These are phyloP conservation scores for Stygiomarasmius scandens DNA, from an alignment of 1,284 basidiomycete genomes.

Conservation along the genomic window DNA sequence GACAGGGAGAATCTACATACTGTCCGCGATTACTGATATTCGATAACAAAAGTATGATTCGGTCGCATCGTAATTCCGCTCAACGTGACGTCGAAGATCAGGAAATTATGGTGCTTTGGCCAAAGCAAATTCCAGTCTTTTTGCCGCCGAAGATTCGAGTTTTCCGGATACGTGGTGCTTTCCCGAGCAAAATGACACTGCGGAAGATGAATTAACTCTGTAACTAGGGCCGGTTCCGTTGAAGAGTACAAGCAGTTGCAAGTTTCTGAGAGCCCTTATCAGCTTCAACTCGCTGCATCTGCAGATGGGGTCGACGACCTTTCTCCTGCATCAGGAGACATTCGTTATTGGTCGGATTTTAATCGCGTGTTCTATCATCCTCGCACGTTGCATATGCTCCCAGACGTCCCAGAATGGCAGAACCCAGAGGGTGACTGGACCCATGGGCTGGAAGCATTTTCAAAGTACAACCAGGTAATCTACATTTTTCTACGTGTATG, in stretches of 20 bases:
- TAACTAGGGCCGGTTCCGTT: constrained; percentile 53
- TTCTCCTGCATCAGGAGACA: constrained; percentile 25
- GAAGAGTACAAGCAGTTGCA: constrained; percentile 55
- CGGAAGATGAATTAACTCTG: not conserved
- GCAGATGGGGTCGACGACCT: constrained; percentile 23
- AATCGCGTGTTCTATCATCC: constrained; percentile 70
- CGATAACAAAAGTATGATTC: constrained; percentile 62
- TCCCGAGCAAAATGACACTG: too few relatives aligned
- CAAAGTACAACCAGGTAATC: constrained; percentile 55
- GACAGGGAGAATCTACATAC: constrained; percentile 57
- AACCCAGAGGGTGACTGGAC: constrained; percentile 58
- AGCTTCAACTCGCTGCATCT: constrained; percentile 45
- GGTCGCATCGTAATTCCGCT: not conserved
- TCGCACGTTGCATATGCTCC: constrained; percentile 63
- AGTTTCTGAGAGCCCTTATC: constrained; percentile 59
- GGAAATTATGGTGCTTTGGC: constrained; percentile 67
- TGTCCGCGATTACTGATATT: constrained; percentile 67
- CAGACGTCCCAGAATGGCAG: constrained; percentile 59
- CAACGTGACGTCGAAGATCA: constrained; percentile 25
- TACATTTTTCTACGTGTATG: constrained; percentile 2
- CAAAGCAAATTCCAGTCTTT: constrained; percentile 38
- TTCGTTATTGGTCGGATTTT: constrained; percentile 81
- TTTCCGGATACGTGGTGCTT: constrained; percentile 33
- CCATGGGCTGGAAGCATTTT: constrained; percentile 52
- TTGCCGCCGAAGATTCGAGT: constrained; percentile 30